Percentiles rank a stretch among this genome's conserved stretches.
Conservation (phyloP, 176 grass and related monocot species). For the Rhipidocladum racemiflorum region DNA sequence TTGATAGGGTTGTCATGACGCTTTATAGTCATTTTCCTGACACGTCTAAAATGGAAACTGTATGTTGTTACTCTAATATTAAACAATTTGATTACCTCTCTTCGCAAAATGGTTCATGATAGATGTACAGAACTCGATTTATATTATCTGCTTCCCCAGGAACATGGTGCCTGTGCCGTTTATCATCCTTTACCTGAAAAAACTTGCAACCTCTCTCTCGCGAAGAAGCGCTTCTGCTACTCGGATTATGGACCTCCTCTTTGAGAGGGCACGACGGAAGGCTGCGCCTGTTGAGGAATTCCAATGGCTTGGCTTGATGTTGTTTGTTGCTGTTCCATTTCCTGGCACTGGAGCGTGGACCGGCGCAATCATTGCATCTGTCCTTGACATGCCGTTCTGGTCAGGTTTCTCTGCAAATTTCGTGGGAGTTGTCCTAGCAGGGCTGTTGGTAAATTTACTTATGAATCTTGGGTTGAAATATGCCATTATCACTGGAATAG, state of each 20-base stretch:
- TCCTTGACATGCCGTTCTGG: conserved; percentile 82
- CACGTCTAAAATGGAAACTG: background rate
- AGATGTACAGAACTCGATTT: background rate
- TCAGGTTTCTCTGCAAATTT: conserved; percentile 75
- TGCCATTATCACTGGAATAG: conserved; percentile 52
- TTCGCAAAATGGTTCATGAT: background rate
- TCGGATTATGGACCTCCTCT: conserved; percentile 64
- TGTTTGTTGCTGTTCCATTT: conserved; percentile 90
- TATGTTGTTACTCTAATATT: background rate
- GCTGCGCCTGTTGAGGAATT: conserved; percentile 85
- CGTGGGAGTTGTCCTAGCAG: conserved; percentile 68
- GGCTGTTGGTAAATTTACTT: conserved; percentile 73
- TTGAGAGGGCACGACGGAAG: conserved; percentile 73
- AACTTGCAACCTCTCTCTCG: conserved; percentile 61
- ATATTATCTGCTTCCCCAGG: conserved; percentile 46
- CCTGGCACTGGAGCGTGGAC: conserved; percentile 92
- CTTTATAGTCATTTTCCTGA: background rate
- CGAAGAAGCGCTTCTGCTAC: conserved; percentile 57
- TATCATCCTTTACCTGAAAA: conserved; percentile 86
- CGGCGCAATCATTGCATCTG: conserved; percentile 69
- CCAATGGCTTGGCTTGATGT: conserved; percentile 86
- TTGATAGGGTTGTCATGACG: background rate
- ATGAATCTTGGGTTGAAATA: conserved; percentile 82
- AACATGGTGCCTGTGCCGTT: conserved; percentile 92
- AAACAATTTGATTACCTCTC: background rate